phyloP scores from a whole-genome alignment of 306 rosid genomes.

The Citrullus colocynthis region DNA sequence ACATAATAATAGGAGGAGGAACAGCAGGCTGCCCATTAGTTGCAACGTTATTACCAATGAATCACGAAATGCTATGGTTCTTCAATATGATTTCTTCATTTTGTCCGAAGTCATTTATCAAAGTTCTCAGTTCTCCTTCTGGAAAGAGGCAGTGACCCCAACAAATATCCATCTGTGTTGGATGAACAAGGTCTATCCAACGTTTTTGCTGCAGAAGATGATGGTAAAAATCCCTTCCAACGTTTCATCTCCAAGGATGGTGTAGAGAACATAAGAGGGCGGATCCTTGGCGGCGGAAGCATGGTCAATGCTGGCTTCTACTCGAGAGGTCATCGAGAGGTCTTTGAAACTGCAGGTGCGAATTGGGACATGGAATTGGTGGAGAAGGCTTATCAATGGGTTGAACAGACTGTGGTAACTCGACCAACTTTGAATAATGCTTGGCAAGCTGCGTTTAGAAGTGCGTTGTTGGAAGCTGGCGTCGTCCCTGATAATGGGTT shows the following conservation, averaged over 20 bases:
- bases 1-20: constrained; percentile 29
- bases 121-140: constrained; percentile 14
- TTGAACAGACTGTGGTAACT: constrained; percentile 8
- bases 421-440: neutral
- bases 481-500: constrained; percentile 7
- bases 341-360: constrained; percentile 1
- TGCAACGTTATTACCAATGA: constrained; percentile 19
- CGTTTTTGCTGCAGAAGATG: neutral
- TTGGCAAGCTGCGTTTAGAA: constrained; percentile 4
- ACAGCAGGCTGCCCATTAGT: constrained; percentile 27
- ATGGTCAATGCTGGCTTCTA: constrained; percentile 15
- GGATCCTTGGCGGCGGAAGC: constrained; percentile 19
- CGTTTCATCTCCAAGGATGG: constrained; percentile 12
- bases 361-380: constrained; percentile 15
- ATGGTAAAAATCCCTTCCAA: neutral
- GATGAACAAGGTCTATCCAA: neutral
- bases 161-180: neutral
- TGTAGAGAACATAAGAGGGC: constrained; percentile 7
- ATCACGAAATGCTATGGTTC: no score
- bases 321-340: constrained; percentile 5
- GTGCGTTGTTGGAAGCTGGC: constrained; percentile 9
- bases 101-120: no score
- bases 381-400: constrained; percentile 12
- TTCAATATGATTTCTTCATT: no score
- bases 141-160: constrained; percentile 18